Evolutionary conservation across 352 stramenopile species (phyloP).

Genomic region (Globisporangium camurandrum): DNA sequence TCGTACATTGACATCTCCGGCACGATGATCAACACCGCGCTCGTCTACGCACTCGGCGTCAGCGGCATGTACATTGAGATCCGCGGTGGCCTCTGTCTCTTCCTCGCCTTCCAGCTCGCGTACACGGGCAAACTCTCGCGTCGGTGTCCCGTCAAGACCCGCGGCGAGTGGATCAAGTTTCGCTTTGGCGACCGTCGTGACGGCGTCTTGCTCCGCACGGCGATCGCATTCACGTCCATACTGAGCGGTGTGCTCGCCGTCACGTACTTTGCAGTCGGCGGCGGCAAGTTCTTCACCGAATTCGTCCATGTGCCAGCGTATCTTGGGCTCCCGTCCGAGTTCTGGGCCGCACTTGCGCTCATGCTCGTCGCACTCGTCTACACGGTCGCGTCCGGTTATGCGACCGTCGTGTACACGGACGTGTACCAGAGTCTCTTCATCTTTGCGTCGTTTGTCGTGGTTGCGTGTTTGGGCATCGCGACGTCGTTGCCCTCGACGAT

Average conservation of each 20-base stretch:
- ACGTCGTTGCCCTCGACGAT: slow-evolving; percentile 45
- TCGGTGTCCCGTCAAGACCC: slow-evolving; percentile 67
- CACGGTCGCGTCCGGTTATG: too few species aligned
- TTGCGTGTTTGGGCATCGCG: slow-evolving; percentile 49
- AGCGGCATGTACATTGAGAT: slow-evolving; percentile 85
- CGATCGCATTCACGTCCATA: slow-evolving; percentile 62
- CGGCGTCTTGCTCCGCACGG: slow-evolving; percentile 53
- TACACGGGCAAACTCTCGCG: slow-evolving; percentile 75
- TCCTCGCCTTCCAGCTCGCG: slow-evolving; percentile 71
- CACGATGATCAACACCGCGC: too few species aligned
- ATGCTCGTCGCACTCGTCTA: too few species aligned
- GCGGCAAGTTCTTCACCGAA: slow-evolving; percentile 74
- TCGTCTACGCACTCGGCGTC: slow-evolving; percentile 74
- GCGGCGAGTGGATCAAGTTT: slow-evolving; percentile 83
- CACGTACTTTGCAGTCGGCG: slow-evolving; percentile 74
- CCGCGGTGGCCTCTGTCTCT: slow-evolving; percentile 65
- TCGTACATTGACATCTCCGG: slow-evolving; percentile 85
- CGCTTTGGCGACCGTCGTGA: slow-evolving; percentile 50
- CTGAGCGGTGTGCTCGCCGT: slow-evolving; percentile 51
- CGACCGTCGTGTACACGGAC: too few species aligned
- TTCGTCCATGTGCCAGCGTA: slow-evolving; percentile 59
- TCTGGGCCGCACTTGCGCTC: too few species aligned
- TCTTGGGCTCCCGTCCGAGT: too few species aligned
- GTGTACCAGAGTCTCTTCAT: too few species aligned
- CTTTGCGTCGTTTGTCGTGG: too few species aligned